Evolutionary conservation across 352 stramenopile genomes (phyloP), one percentile per base, ranked within the genome.

Genomic region (Pythium monospermum): DNA sequence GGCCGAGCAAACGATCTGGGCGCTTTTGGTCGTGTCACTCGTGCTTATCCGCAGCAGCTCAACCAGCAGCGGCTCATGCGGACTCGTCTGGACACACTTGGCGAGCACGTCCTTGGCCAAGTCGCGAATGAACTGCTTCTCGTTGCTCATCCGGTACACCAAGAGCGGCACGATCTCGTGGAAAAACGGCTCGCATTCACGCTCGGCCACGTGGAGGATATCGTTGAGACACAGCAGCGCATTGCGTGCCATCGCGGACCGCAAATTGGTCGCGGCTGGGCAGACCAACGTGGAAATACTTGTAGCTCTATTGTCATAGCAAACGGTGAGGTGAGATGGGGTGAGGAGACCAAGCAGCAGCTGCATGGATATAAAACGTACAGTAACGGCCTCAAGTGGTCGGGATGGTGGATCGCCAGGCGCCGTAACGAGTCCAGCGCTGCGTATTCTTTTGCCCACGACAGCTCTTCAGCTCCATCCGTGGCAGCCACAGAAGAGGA

Each of bases 91-190:
- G 1, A 66, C 30, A 33, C 50, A 66, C n/a, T 38, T 28, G 8
- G 23, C n/a, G 16, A 66, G 44, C n/a, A 40, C 57, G 4, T 60
- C 32, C 0, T 28, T 35, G 11, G 78, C 76, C 21, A 85, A 50
- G n/a, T 90, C 76, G 1, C 64, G 69, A 21, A 90, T 70, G 49
- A 90, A 90, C 42, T 86, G 73, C 57, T 90, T 90, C 55, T 90
- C 76, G n/a, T 64, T 85, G 7, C 62, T 69, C 2, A 70, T 66
- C 6, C 73, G 73, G 12, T 68, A 66, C 32, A 90, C 30, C 2
- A 90, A 52, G 16, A 86, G 49, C 19, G 73, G 76, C 5, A 90
- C 49, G 32, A 86, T 48, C 0, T 55, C 49, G n/a, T 72, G 35
- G 11, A 50, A 54, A 15, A 53, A 56, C 5, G 30, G 25, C 25